Conservation (phyloP, 768 basidiomycete genomes). For the Rhodotorula paludigena region DNA sequence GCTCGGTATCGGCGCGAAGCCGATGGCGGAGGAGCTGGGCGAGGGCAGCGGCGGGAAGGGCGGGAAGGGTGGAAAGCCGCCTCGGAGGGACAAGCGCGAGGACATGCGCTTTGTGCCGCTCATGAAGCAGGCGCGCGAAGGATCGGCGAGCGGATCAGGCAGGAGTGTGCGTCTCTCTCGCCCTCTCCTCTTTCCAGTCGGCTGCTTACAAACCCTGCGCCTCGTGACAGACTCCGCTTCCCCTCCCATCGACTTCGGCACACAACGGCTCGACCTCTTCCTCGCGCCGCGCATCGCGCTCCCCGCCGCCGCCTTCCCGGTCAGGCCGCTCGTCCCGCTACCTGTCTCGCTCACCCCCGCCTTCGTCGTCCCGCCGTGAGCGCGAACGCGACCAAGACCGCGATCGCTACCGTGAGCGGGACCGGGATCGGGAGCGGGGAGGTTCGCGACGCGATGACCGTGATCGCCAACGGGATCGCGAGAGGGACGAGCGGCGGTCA, state of each 20-base stretch:
- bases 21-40: conserved; percentile 63
- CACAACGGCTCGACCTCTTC: conserved; percentile 21
- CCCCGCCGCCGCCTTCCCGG: conserved; percentile 24
- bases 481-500: conserved; percentile 53
- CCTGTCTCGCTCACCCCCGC: no score
- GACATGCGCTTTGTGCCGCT: conserved; percentile 81
- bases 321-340: no score
- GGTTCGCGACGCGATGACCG: not conserved
- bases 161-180: conserved; percentile 2
- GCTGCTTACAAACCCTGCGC: conserved; percentile 47
- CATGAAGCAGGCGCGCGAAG: conserved; percentile 59
- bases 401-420: conserved; percentile 4
- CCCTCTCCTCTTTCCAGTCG: no score
- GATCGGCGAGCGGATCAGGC: conserved; percentile 5
- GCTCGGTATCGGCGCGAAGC: conserved; percentile 90
- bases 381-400: not conserved
- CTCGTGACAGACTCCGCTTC: conserved; percentile 47
- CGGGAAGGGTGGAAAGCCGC: conserved; percentile 43
- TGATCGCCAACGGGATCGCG: not conserved
- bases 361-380: not conserved
- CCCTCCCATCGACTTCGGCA: not conserved
- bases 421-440: not conserved
- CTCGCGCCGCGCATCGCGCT: conserved; percentile 23
- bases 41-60: conserved; percentile 43
- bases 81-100: conserved; percentile 46